A percentile compares a stretch with the other conserved stretches of the same genome.
phyloP scores from a whole-genome alignment of 768 basidiomycete species.

The Kwoniella heveanensis region DNA sequence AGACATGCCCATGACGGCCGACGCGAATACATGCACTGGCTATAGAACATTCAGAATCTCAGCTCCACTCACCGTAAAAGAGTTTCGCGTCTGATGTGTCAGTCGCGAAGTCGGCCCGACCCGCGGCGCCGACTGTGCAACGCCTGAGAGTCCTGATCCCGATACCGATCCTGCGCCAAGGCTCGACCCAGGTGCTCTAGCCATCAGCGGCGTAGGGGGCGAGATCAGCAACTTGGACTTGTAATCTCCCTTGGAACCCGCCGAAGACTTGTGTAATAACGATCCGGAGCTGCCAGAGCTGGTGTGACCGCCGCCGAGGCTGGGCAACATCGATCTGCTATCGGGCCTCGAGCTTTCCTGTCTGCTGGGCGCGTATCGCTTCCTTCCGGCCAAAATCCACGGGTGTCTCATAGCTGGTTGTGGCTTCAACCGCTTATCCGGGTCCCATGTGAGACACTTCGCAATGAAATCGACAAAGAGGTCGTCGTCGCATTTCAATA shows the following conservation, averaged over 20 bases:
- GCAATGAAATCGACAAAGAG: slow-evolving; percentile 95
- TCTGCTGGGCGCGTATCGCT: slow-evolving; percentile 8
- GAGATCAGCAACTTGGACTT: slow-evolving; percentile 43
- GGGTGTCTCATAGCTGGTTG: slow-evolving; percentile 88
- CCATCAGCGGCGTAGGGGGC: slow-evolving; percentile 47
- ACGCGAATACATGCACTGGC: no score
- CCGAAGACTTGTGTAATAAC: background rate
- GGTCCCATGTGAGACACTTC: slow-evolving; percentile 98
- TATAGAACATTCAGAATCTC: no score
- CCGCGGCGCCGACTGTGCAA: slow-evolving; percentile 8
- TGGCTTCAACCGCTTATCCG: slow-evolving; percentile 91
- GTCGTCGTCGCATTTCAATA: slow-evolving; percentile 88
- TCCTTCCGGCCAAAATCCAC: slow-evolving; percentile 67
- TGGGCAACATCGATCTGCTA: background rate
- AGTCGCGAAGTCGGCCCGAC: slow-evolving; percentile 11
- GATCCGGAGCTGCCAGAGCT: background rate
- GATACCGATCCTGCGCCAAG: background rate
- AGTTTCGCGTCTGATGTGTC: slow-evolving; percentile 15
- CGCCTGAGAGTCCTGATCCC: background rate
- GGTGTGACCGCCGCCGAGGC: background rate
- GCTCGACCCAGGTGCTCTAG: slow-evolving; percentile 14
- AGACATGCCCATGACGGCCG: no score
- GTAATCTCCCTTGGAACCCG: slow-evolving; percentile 22
- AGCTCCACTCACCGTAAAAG: slow-evolving; percentile 17
- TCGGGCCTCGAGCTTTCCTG: background rate